phyloP scores from a whole-genome alignment of 768 basidiomycete species.

The Mycena leptocephala region DNA sequence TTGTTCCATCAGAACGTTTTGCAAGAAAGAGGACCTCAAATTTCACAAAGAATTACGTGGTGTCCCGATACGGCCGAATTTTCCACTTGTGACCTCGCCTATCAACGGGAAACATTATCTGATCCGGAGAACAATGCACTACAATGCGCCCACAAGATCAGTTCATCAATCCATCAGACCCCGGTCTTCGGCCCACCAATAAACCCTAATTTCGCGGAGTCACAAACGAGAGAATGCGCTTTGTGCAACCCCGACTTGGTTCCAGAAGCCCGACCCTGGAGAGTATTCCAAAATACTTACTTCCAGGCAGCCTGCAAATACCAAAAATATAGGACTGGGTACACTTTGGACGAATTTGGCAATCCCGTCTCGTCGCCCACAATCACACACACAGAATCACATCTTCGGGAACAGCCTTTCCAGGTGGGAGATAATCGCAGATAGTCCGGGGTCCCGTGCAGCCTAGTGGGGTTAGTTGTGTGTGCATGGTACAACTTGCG shows the following conservation, averaged over 20 bases:
- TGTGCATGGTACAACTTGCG: neutral
- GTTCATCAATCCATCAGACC: neutral
- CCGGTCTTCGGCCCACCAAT: neutral
- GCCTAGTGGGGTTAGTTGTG: constrained; percentile 42
- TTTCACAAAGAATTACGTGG: neutral
- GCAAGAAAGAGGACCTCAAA: neutral
- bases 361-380: neutral
- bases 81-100: neutral
- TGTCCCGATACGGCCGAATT: neutral
- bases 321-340: neutral
- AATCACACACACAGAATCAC: neutral
- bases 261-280: too few species aligned
- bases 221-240: too few species aligned
- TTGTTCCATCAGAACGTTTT: constrained; percentile 1
- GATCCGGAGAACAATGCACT: constrained; percentile 24
- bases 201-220: neutral
- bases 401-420: neutral
- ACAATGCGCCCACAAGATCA: constrained; percentile 16
- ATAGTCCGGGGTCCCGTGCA: neutral
- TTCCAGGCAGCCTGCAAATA: neutral
- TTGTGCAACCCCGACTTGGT: too few species aligned
- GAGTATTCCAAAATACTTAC: too few species aligned
- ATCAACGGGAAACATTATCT: neutral
- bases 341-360: neutral
- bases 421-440: neutral